These are phyloP conservation scores for Allium sativum DNA, from an alignment of 106 monocot species.

Conservation along the genomic window DNA sequence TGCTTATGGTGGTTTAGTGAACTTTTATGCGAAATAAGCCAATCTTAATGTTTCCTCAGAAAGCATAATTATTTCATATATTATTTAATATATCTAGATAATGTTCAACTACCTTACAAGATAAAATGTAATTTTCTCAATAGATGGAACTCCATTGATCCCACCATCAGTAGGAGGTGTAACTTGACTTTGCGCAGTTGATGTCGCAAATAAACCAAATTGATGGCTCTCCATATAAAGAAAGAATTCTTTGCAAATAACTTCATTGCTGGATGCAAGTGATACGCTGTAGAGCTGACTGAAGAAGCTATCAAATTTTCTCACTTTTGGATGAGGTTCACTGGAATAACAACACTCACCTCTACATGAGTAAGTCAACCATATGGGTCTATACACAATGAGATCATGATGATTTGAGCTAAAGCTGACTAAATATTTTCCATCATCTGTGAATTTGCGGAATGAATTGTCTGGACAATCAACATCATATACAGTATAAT, in stretches of 20 bases:
- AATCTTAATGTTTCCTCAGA: no score
- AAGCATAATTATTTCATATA: no score
- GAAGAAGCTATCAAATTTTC: conserved; percentile 86
- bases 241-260: conserved; percentile 94
- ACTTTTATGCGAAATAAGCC: no score
- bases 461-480: conserved; percentile 86
- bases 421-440: conserved; percentile 76
- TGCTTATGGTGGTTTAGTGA: no score
- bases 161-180: conserved; percentile 53
- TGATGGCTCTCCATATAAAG: conserved; percentile 65
- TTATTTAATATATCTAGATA: no score
- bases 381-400: conserved; percentile 80
- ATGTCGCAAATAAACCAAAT: conserved; percentile 96
- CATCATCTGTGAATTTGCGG: conserved; percentile 96
- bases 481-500: conserved; percentile 74
- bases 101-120: conserved; percentile 68
- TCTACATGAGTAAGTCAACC: conserved; percentile 79
- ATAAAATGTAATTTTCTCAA: conserved; percentile 94
- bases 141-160: conserved; percentile 74
- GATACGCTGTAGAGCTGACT: conserved; percentile 57
- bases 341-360: conserved; percentile 48
- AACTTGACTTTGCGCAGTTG: conserved; percentile 67
- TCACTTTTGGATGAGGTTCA: conserved; percentile 51
- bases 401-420: conserved; percentile 86
- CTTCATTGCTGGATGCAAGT: conserved; percentile 71